Conservation (phyloP, 108 stramenopile genomes). For the Licmophora abbreviata region DNA sequence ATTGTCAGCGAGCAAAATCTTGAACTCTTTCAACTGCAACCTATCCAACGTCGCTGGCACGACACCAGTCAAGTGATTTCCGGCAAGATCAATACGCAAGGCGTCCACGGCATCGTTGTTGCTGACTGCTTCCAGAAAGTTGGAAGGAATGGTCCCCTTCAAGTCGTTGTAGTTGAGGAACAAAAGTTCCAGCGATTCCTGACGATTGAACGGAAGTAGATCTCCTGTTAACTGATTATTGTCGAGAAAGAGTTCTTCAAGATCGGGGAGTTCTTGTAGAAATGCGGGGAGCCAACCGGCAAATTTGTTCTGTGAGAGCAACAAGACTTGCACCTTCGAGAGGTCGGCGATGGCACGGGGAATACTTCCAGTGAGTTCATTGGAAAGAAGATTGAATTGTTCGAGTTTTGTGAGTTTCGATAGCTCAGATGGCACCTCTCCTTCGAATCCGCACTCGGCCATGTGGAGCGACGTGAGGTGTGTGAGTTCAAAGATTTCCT, state of each 20-base stretch:
- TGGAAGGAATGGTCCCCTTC: constrained; percentile 20
- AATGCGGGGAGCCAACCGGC: not conserved
- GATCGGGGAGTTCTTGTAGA: not conserved
- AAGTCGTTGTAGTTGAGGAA: constrained; percentile 19
- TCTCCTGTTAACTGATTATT: constrained; percentile 13
- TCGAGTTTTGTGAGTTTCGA: constrained; percentile 16
- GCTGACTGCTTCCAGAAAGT: constrained; percentile 6
- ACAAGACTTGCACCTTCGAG: not conserved
- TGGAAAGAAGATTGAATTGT: constrained; percentile 12
- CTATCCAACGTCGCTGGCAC: constrained; percentile 16
- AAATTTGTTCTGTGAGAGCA: not conserved
- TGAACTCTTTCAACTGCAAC: not conserved
- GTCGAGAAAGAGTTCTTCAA: constrained; percentile 4
- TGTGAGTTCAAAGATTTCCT: constrained; percentile 39
- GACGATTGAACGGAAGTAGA: constrained; percentile 32
- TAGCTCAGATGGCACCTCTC: constrained; percentile 20
- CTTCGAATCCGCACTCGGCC: constrained; percentile 22
- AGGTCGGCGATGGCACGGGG: constrained; percentile 1
- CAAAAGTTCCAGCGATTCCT: constrained; percentile 20
- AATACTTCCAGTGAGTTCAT: constrained; percentile 11
- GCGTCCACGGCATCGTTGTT: not conserved
- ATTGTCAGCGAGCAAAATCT: constrained; percentile 36
- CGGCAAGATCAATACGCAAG: constrained; percentile 16
- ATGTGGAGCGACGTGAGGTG: constrained; percentile 23
- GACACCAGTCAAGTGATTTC: constrained; percentile 14